Evolutionary conservation across 1,284 basidiomycete species (phyloP).

Genomic region (Wallemia mellicola): DNA sequence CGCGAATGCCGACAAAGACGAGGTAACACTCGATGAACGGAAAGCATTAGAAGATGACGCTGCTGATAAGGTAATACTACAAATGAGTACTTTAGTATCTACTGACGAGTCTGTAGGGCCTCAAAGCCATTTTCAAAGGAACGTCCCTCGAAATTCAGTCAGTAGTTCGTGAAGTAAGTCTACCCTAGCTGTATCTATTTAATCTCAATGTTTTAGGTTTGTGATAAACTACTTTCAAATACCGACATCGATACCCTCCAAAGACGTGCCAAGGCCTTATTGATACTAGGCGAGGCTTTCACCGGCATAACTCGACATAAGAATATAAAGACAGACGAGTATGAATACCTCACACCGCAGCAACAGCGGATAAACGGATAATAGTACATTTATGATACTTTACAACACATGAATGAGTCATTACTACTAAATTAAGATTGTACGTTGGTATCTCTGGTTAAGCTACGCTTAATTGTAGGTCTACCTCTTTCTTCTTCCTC

Average conservation of each 20-base stretch:
- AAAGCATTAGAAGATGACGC: neutral
- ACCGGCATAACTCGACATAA: neutral
- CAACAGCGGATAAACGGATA: neutral
- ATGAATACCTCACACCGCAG: neutral
- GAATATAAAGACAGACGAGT: neutral
- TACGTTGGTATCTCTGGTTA: neutral
- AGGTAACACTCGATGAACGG: neutral
- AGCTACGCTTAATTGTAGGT: neutral
- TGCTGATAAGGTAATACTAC: neutral
- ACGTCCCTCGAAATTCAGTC: neutral
- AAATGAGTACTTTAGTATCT: neutral
- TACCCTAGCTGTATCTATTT: neutral
- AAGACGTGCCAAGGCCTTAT: neutral
- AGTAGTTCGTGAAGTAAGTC: neutral
- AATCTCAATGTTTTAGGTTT: neutral
- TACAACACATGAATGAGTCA: neutral
- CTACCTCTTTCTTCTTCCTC: neutral
- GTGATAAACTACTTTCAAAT: neutral
- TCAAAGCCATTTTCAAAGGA: conserved; percentile 1
- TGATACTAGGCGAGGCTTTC: neutral
- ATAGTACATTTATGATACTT: neutral
- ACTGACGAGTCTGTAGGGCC: neutral
- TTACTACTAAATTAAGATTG: neutral
- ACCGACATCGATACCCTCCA: neutral
- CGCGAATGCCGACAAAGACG: neutral